phyloP scores from a whole-genome alignment of 208 protist species.

The Acanthamoeba triangularis region DNA sequence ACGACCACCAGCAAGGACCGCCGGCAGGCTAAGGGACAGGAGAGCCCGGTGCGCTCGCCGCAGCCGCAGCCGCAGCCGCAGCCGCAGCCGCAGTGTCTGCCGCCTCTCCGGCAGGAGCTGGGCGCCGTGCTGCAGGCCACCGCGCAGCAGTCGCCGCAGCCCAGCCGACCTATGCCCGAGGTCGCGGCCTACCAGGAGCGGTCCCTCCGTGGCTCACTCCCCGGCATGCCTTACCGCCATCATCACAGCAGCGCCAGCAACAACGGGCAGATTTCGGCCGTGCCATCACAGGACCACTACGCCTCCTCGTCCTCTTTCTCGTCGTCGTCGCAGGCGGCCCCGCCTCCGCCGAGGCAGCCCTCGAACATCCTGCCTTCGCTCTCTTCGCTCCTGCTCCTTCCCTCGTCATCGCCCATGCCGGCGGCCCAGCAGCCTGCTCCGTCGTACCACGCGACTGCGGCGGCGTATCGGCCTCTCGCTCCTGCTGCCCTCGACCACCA shows the following conservation, averaged over 20 bases:
- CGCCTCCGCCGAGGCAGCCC: neutral
- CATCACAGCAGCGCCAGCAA: neutral
- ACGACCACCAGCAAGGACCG: neutral
- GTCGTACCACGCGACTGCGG: neutral
- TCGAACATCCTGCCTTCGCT: constrained; percentile 36
- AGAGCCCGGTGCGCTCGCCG: neutral
- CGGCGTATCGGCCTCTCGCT: neutral
- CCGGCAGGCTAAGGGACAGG: neutral
- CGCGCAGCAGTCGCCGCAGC: neutral
- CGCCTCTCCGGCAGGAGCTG: constrained; percentile 1
- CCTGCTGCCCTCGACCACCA: neutral
- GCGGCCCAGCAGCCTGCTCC: too few relatives aligned
- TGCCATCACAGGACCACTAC: neutral
- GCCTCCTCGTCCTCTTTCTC: too few relatives aligned
- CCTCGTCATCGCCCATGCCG: neutral
- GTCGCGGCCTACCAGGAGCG: neutral
- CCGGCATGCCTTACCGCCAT: neutral
- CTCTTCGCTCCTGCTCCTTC: constrained; percentile 35
- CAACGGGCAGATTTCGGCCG: neutral
- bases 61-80: too few relatives aligned
- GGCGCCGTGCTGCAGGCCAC: constrained; percentile 27
- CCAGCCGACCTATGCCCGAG: neutral
- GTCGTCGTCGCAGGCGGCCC: neutral
- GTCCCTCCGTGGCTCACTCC: neutral
- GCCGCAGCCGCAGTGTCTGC: too few relatives aligned